Percentiles rank a stretch among this genome's conserved stretches.
Conservation (phyloP, 768 basidiomycete genomes). For the Russula ochroleuca region DNA sequence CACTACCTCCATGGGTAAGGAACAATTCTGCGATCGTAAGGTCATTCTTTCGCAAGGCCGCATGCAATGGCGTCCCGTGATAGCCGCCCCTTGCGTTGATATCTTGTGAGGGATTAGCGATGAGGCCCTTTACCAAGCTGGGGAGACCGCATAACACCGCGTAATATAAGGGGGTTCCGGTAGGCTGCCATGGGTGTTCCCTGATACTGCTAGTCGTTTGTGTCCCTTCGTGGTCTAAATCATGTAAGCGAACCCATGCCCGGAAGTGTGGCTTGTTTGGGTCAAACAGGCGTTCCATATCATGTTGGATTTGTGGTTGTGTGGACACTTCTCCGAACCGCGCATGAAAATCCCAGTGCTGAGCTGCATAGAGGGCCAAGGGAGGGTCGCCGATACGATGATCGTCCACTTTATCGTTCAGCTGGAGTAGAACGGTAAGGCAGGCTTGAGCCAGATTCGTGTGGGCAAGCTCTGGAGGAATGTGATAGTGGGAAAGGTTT, state of each 20-base stretch:
- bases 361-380: not conserved
- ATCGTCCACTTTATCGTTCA: not conserved
- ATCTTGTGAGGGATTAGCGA: not conserved
- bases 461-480: not conserved
- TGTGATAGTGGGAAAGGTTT: not conserved
- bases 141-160: constrained; percentile 3
- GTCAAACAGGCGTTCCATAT: not conserved
- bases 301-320: not conserved
- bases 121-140: not conserved
- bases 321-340: not conserved
- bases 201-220: not conserved
- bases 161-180: not conserved
- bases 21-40: not conserved
- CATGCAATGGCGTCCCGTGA: not conserved
- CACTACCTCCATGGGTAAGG: not conserved
- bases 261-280: not conserved
- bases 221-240: not conserved
- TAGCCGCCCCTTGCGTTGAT: not conserved
- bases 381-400: not conserved
- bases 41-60: not conserved
- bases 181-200: not conserved
- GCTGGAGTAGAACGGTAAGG: not conserved
- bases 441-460: not conserved
- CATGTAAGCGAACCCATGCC: not conserved
- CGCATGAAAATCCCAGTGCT: not conserved